Conservation (phyloP, 495 filamentous ascomycete genomes). For the Aspergillus campestris region DNA sequence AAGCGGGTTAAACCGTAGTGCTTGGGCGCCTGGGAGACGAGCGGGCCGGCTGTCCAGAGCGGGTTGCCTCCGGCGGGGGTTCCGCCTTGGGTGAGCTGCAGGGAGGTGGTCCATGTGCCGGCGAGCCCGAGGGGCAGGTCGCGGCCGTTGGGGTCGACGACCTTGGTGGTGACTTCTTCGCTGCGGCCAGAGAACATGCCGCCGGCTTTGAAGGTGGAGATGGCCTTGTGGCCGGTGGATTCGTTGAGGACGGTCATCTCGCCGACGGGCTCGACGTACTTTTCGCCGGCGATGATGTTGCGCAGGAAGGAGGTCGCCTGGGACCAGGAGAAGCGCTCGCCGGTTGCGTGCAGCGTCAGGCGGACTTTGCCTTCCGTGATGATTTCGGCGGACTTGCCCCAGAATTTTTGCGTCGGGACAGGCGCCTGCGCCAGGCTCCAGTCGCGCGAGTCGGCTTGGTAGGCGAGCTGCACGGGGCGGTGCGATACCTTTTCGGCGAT, state of each 20-base stretch:
- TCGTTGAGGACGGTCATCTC: conserved; percentile 78
- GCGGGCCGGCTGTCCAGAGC: conserved; percentile 67
- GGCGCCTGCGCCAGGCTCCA: conserved; percentile 87
- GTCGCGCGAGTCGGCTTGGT: conserved; percentile 73
- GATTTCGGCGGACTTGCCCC: conserved; percentile 92
- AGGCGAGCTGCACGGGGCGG: conserved; percentile 83
- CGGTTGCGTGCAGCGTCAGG: conserved; percentile 57
- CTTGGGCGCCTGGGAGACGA: conserved; percentile 65
- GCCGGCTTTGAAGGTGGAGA: conserved; percentile 79
- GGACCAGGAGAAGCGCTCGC: conserved; percentile 77
- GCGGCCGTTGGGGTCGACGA: conserved; percentile 54
- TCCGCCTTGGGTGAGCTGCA: conserved; percentile 53
- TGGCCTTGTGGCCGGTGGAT: conserved; percentile 65
- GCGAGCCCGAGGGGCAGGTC: conserved; percentile 52
- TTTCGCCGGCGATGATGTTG: conserved; percentile 96
- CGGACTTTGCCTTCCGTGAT: conserved; percentile 82
- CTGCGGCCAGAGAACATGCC: conserved; percentile 94
- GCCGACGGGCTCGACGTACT: conserved; percentile 93
- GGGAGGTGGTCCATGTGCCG: conserved; percentile 76
- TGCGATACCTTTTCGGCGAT: conserved; percentile 90
- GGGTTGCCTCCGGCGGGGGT: conserved; percentile 43
- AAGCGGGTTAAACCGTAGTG: conserved; percentile 85
- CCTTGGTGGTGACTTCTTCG: conserved; percentile 76
- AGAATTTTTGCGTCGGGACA: conserved; percentile 90
- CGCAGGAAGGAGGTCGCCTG: conserved; percentile 81